These are phyloP conservation scores for Neurospora tetraspora DNA, from an alignment of 495 filamentous ascomycete species.

Conservation along the genomic window DNA sequence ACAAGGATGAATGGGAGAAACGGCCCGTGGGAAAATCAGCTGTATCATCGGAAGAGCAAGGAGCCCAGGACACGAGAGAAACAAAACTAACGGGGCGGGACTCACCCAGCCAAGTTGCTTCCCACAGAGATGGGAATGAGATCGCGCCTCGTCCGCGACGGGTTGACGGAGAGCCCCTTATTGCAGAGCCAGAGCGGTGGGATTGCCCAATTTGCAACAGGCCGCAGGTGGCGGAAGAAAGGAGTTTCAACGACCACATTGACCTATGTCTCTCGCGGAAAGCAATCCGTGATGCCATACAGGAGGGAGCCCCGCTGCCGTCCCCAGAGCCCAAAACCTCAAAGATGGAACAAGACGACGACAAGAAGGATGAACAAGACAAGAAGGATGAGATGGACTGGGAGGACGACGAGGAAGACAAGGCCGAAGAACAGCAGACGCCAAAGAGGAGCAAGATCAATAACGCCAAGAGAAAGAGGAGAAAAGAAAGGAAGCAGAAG, in stretches of 20 bases:
- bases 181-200: slow-evolving; percentile 44
- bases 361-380: no score
- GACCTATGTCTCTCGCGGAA: slow-evolving; percentile 82
- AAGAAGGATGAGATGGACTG: not conserved
- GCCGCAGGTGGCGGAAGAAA: slow-evolving; percentile 66
- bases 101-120: slow-evolving; percentile 6
- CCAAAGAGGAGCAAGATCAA: not conserved
- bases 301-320: no score
- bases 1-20: slow-evolving; percentile 37
- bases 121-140: slow-evolving; percentile 39
- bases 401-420: not conserved
- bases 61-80: slow-evolving; percentile 49
- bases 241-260: slow-evolving; percentile 82
- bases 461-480: not conserved
- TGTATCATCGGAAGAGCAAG: not conserved
- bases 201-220: slow-evolving; percentile 76
- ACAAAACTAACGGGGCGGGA: slow-evolving; percentile 43
- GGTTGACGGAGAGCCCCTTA: slow-evolving; percentile 21
- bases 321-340: slow-evolving; percentile 1
- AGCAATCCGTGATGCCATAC: slow-evolving; percentile 73
- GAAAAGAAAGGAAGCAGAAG: not conserved
- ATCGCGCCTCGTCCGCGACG: slow-evolving; percentile 39
- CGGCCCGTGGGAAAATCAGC: not conserved
- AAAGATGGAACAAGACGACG: slow-evolving; percentile 13
- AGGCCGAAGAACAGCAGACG: not conserved